phyloP scores from a whole-genome alignment of 1,284 basidiomycete genomes.

The Boletus hoseneyae region DNA sequence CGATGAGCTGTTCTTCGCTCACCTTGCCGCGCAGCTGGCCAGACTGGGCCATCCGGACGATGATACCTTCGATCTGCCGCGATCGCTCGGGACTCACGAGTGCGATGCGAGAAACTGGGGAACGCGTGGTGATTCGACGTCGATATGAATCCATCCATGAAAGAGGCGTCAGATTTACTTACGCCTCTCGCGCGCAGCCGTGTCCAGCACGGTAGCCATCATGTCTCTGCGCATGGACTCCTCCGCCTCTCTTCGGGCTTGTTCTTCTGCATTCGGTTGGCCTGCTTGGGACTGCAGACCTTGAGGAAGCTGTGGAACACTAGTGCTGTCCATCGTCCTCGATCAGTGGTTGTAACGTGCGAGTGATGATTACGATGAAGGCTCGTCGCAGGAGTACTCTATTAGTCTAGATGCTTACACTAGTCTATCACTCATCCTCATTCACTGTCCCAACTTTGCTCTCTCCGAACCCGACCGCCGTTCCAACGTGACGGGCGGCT shows the following conservation, averaged over 20 bases:
- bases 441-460: conserved; percentile 8
- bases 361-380: conserved; percentile 4
- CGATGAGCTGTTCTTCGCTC: conserved; percentile 87
- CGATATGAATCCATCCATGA: neutral
- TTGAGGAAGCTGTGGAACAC: conserved; percentile 26
- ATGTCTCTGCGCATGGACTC: conserved; percentile 78
- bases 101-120: conserved; percentile 82
- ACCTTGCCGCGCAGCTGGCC: conserved; percentile 89
- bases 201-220: conserved; percentile 86
- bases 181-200: conserved; percentile 89
- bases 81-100: conserved; percentile 90
- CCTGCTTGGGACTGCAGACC: conserved; percentile 28
- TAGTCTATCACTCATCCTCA: neutral
- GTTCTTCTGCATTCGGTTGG: conserved; percentile 45
- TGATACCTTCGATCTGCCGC: conserved; percentile 79
- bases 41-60: conserved; percentile 88
- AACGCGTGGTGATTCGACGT: no score
- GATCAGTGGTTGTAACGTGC: neutral
- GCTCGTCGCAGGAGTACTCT: neutral
- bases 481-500: conserved; percentile 2
- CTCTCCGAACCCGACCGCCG: conserved; percentile 2
- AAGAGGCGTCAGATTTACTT: conserved; percentile 33
- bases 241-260: conserved; percentile 57
- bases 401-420: conserved; percentile 5
- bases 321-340: conserved; percentile 18